A percentile compares a stretch with the other conserved stretches of the same genome.
Evolutionary conservation across 371 early-diverging fungal species (phyloP).

Genomic region (Apophysomyces elegans): DNA sequence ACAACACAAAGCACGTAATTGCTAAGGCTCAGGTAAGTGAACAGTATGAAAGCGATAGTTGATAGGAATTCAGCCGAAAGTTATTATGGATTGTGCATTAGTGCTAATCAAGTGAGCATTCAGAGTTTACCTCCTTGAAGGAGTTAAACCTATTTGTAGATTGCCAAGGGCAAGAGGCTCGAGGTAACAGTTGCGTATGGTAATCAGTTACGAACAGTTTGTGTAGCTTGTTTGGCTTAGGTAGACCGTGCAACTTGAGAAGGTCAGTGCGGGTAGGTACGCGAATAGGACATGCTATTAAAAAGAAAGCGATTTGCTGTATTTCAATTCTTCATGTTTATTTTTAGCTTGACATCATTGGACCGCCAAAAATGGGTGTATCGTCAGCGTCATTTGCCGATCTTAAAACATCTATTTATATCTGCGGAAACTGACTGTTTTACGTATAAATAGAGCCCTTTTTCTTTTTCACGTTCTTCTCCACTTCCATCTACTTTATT

Average conservation of each 20-base stretch:
- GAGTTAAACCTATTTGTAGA: too few species aligned
- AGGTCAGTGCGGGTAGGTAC: neutral
- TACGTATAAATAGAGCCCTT: neutral
- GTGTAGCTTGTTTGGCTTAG: too few species aligned
- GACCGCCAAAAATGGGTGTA: neutral
- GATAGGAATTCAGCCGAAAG: too few species aligned
- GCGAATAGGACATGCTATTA: neutral
- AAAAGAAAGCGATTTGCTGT: neutral
- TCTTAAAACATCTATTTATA: constrained; percentile 9
- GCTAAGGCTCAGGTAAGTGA: too few species aligned
- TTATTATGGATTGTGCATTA: too few species aligned
- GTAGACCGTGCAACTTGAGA: neutral
- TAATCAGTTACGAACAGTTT: too few species aligned
- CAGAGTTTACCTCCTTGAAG: too few species aligned
- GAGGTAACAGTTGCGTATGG: too few species aligned
- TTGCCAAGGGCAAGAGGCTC: too few species aligned
- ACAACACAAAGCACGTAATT: too few species aligned
- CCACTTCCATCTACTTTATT: neutral
- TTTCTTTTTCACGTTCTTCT: neutral
- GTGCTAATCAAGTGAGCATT: too few species aligned
- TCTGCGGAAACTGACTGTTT: neutral
- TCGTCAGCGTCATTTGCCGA: constrained; percentile 3
- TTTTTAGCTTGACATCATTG: constrained; percentile 11
- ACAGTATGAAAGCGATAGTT: too few species aligned
- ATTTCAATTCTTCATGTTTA: constrained; percentile 4